These are phyloP conservation scores for Aspergillus japonicus DNA, from an alignment of 2,329 filamentous ascomycete species.

Conservation along the genomic window DNA sequence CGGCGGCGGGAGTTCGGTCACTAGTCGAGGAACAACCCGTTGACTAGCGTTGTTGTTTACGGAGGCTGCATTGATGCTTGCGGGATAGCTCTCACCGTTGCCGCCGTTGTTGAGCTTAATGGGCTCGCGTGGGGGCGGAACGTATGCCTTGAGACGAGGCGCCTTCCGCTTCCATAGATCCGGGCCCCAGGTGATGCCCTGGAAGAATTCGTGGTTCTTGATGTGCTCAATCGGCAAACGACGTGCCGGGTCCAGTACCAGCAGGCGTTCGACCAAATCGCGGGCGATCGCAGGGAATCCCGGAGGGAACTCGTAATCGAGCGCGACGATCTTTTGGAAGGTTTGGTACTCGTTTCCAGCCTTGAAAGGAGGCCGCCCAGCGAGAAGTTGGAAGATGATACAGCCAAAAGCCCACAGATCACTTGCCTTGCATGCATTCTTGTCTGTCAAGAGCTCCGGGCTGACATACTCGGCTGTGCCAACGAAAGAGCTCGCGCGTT, in stretches of 20 bases:
- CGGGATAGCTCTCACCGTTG: conserved; percentile 41
- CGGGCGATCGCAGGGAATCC: conserved; percentile 84
- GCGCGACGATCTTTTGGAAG: conserved; percentile 93
- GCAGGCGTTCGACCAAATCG: conserved; percentile 83
- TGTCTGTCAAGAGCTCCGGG: conserved; percentile 92
- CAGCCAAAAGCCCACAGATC: conserved; percentile 98
- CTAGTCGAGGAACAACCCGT: conserved; percentile 72
- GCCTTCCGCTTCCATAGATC: conserved; percentile 86
- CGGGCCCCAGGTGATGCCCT: conserved; percentile 80
- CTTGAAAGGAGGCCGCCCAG: conserved; percentile 97
- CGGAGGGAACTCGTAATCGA: conserved; percentile 90
- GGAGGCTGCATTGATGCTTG: conserved; percentile 42
- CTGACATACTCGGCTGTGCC: conserved; percentile 98
- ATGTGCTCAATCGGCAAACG: conserved; percentile 92
- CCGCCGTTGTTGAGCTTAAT: conserved; percentile 68
- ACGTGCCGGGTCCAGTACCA: conserved; percentile 82
- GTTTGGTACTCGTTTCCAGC: conserved; percentile 93
- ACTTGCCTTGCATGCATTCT: conserved; percentile 95
- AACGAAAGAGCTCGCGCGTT: conserved; percentile 88
- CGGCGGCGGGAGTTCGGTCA: conserved; percentile 94
- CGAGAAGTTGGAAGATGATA: conserved; percentile 92
- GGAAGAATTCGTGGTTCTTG: conserved; percentile 94
- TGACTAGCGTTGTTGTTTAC: conserved; percentile 45
- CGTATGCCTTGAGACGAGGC: conserved; percentile 79
- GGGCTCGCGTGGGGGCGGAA: conserved; percentile 72